A percentile compares a stretch with the other conserved stretches of the same genome.
Conservation (phyloP, 768 basidiomycete species). For the Austroboletus festivus region DNA sequence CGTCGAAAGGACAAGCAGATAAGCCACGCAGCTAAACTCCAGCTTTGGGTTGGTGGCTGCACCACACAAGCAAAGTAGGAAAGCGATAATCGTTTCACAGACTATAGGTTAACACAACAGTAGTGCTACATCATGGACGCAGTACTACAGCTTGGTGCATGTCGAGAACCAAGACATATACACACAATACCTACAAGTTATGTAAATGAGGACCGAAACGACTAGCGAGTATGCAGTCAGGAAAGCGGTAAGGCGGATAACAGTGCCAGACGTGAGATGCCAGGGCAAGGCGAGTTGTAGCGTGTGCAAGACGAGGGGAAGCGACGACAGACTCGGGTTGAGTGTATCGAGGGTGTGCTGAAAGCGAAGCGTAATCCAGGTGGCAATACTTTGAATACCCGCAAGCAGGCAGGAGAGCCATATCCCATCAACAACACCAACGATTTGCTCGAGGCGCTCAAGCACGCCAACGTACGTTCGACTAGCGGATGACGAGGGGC, state of each 20-base stretch:
- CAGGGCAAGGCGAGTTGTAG: constrained; percentile 17
- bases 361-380: constrained; percentile 18
- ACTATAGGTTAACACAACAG: constrained; percentile 25
- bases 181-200: constrained; percentile 33
- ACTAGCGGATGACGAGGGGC: constrained; percentile 38
- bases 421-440: constrained; percentile 11
- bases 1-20: not conserved
- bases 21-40: not conserved
- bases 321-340: constrained; percentile 7
- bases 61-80: not conserved
- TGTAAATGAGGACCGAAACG: constrained; percentile 22
- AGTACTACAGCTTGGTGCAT: constrained; percentile 29
- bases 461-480: constrained; percentile 27
- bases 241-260: constrained; percentile 17
- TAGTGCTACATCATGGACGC: constrained; percentile 32
- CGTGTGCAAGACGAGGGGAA: constrained; percentile 8
- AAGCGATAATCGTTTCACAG: constrained; percentile 24
- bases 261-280: constrained; percentile 19
- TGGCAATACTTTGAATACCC: constrained; percentile 16
- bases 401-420: constrained; percentile 26
- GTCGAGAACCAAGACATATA: constrained; percentile 28
- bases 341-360: constrained; percentile 27
- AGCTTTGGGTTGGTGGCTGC: not conserved
- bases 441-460: constrained; percentile 21
- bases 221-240: constrained; percentile 23